Conservation (phyloP, 495 filamentous ascomycete species). For the Talaromyces borbonicus region DNA sequence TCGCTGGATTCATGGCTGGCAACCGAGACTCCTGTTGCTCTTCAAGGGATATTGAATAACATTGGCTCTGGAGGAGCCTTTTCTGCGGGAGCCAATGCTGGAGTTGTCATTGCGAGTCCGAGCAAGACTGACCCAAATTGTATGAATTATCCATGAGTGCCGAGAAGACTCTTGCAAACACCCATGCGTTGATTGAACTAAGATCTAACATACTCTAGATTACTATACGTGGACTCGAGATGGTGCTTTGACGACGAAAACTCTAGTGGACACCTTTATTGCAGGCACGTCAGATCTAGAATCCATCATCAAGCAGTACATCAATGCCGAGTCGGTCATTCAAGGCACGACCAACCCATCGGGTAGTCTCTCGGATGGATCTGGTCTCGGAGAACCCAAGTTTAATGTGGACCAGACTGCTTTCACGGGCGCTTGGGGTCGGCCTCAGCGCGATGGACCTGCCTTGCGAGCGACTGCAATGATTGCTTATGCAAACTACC, state of each 20-base stretch:
- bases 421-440: conserved; percentile 50
- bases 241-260: conserved; percentile 44
- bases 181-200: too few relatives aligned
- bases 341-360: conserved; percentile 48
- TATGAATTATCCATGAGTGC: conserved; percentile 18
- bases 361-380: conserved; percentile 36
- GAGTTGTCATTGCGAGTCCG: conserved; percentile 47
- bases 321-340: conserved; percentile 40
- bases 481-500: conserved; percentile 25
- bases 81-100: conserved; percentile 35
- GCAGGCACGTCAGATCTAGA: conserved; percentile 29
- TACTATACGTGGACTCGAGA: conserved; percentile 56
- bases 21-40: conserved; percentile 40
- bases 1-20: conserved; percentile 42
- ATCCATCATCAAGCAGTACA: conserved; percentile 40
- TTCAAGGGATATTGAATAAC: conserved; percentile 47
- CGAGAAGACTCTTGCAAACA: too few relatives aligned
- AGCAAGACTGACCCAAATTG: conserved; percentile 45
- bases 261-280: conserved; percentile 41
- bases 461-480: conserved; percentile 28
- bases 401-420: conserved; percentile 43
- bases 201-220: conserved; percentile 20
- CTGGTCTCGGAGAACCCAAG: conserved; percentile 55
- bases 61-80: conserved; percentile 42
- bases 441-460: conserved; percentile 55